phyloP scores from a whole-genome alignment of 306 rosid species.

The Comarum palustre region DNA sequence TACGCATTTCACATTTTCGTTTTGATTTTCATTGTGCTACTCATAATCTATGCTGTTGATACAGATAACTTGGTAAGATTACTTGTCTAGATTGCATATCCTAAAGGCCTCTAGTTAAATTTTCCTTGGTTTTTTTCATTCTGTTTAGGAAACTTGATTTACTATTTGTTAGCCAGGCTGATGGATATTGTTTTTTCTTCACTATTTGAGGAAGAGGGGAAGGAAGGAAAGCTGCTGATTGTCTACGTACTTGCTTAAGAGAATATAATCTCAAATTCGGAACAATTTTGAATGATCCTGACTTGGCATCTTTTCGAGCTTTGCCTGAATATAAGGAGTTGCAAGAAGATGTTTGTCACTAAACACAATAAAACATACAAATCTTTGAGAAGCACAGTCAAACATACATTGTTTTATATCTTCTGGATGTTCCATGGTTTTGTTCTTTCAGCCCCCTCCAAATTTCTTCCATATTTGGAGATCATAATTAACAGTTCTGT shows the following conservation, averaged over 20 bases:
- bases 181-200: conserved; percentile 35
- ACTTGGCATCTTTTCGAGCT: conserved; percentile 94
- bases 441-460: not conserved
- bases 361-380: conserved; percentile 7
- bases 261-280: conserved; percentile 88
- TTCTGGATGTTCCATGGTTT: not conserved
- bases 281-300: conserved; percentile 93
- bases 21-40: not conserved
- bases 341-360: conserved; percentile 77
- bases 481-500: conserved; percentile 13
- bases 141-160: not conserved
- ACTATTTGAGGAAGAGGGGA: conserved; percentile 75
- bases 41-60: not conserved
- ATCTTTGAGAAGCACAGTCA: not conserved
- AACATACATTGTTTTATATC: not conserved
- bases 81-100: not conserved
- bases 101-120: not conserved
- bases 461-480: conserved; percentile 15
- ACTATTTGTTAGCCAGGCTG: conserved; percentile 13
- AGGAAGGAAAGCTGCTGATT: conserved; percentile 87
- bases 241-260: conserved; percentile 80
- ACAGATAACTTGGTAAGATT: not conserved
- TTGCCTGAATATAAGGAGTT: conserved; percentile 89
- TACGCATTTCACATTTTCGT: conserved; percentile 17
- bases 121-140: not conserved